These are phyloP conservation scores for Pichiaceae sp. DNA, from an alignment of 1,139 yeast genomes.

Conservation along the genomic window DNA sequence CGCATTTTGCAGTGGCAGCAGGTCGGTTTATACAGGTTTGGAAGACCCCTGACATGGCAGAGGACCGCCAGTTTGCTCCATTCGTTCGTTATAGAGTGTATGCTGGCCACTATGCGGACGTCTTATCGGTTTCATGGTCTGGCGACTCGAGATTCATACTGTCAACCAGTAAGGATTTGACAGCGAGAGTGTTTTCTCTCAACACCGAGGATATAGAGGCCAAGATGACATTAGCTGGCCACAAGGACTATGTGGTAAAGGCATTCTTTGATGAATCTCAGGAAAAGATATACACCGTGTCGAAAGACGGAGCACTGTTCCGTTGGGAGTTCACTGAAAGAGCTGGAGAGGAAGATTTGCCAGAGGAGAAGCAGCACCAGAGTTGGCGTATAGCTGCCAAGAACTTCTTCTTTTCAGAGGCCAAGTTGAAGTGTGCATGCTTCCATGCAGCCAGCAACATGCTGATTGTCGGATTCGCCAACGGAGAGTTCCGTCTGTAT, in stretches of 20 bases:
- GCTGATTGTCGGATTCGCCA: conserved; percentile 80
- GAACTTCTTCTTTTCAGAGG: conserved; percentile 65
- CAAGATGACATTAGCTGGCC: conserved; percentile 86
- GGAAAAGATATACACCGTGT: conserved; percentile 81
- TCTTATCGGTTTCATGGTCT: conserved; percentile 80
- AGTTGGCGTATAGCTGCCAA: conserved; percentile 83
- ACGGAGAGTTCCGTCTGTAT: conserved; percentile 90
- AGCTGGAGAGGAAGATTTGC: conserved; percentile 30
- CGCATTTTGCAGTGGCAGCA: conserved; percentile 75
- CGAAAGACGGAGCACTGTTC: conserved; percentile 92
- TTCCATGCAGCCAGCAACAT: conserved; percentile 69
- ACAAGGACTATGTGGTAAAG: conserved; percentile 75
- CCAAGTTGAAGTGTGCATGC: conserved; percentile 71
- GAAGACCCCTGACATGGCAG: conserved; percentile 76
- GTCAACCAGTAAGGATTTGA: conserved; percentile 83
- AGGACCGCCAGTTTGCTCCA: conserved; percentile 87
- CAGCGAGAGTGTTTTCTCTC: conserved; percentile 80
- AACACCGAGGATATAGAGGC: conserved; percentile 68
- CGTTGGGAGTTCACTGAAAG: conserved; percentile 77
- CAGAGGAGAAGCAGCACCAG: conserved; percentile 26
- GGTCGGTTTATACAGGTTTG: conserved; percentile 85
- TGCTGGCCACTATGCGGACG: conserved; percentile 88
- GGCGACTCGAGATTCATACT: conserved; percentile 80
- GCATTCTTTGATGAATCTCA: conserved; percentile 85
- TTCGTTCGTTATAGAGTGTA: conserved; percentile 84